Evolutionary conservation across 192 early-diverging fungal species (phyloP).

Genomic region (Backusella sp.): DNA sequence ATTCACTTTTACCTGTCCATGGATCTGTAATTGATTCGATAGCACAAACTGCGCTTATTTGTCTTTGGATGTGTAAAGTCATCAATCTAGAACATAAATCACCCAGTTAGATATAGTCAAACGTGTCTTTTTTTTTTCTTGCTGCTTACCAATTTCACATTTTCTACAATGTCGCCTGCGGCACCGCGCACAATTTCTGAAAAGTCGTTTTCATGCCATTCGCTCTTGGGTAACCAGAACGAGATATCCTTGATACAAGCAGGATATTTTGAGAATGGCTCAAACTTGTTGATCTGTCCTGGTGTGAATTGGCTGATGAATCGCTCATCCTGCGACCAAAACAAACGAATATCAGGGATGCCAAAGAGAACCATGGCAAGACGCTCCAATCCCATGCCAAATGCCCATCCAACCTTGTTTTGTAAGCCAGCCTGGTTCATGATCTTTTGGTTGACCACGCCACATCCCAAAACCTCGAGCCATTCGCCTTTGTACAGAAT

Average conservation of each 20-base stretch:
- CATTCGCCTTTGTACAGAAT: constrained; percentile 91
- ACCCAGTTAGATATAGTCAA: too few species aligned
- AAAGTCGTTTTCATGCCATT: constrained; percentile 93
- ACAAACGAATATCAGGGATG: constrained; percentile 94
- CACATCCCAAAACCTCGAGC: constrained; percentile 93
- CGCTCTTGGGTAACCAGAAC: constrained; percentile 73
- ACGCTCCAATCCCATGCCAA: constrained; percentile 95
- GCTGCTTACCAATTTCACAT: constrained; percentile 69
- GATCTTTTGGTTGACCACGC: constrained; percentile 86
- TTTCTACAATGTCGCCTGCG: constrained; percentile 92
- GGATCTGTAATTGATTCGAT: constrained; percentile 91
- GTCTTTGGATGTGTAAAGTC: constrained; percentile 88
- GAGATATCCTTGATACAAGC: constrained; percentile 93
- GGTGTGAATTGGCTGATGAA: constrained; percentile 83
- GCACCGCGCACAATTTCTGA: constrained; percentile 87
- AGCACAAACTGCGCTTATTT: constrained; percentile 79
- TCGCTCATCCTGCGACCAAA: constrained; percentile 89
- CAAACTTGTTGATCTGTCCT: constrained; percentile 71
- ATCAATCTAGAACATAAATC: constrained; percentile 62
- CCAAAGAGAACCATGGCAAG: constrained; percentile 95
- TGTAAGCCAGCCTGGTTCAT: constrained; percentile 63
- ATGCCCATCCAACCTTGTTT: constrained; percentile 93
- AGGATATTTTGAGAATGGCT: constrained; percentile 87
- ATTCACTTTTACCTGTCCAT: constrained; percentile 80
- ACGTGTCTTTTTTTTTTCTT: too few species aligned